Percentiles rank a stretch among this genome's conserved stretches.
Conservation (phyloP, 2,329 filamentous ascomycete genomes). For the Elsinoe ampelina region DNA sequence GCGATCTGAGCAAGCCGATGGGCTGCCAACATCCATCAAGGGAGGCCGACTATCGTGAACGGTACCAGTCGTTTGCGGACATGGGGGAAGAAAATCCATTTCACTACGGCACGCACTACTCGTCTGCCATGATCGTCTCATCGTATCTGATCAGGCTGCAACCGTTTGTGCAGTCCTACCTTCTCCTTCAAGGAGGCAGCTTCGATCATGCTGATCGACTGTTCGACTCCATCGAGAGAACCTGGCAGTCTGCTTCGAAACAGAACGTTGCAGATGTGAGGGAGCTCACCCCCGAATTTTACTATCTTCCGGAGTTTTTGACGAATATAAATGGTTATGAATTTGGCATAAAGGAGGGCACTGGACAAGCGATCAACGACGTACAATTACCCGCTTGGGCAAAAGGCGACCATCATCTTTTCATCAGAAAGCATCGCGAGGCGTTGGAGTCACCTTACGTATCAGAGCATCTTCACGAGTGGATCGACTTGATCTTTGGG, state of each 20-base stretch:
- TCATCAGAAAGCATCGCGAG: constrained; percentile 91
- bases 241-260: constrained; percentile 82
- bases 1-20: constrained; percentile 92
- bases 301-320: constrained; percentile 89
- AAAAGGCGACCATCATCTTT: constrained; percentile 89
- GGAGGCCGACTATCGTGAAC: constrained; percentile 69
- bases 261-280: constrained; percentile 91
- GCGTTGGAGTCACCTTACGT: constrained; percentile 90
- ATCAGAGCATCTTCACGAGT: constrained; percentile 77
- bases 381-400: constrained; percentile 93
- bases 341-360: constrained; percentile 78
- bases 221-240: constrained; percentile 84
- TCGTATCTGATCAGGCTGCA: constrained; percentile 92
- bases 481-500: constrained; percentile 95
- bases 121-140: constrained; percentile 96
- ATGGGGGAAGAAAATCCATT: constrained; percentile 79
- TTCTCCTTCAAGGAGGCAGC: constrained; percentile 85
- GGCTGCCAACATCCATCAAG: constrained; percentile 73
- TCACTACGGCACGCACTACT: constrained; percentile 97
- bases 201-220: constrained; percentile 94
- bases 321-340: constrained; percentile 92
- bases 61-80: constrained; percentile 80
- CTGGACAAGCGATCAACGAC: constrained; percentile 68
- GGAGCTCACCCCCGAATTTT: constrained; percentile 94
- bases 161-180: constrained; percentile 91